Conservation (phyloP, 495 filamentous ascomycete genomes). For the Cairneyella variabilis region DNA sequence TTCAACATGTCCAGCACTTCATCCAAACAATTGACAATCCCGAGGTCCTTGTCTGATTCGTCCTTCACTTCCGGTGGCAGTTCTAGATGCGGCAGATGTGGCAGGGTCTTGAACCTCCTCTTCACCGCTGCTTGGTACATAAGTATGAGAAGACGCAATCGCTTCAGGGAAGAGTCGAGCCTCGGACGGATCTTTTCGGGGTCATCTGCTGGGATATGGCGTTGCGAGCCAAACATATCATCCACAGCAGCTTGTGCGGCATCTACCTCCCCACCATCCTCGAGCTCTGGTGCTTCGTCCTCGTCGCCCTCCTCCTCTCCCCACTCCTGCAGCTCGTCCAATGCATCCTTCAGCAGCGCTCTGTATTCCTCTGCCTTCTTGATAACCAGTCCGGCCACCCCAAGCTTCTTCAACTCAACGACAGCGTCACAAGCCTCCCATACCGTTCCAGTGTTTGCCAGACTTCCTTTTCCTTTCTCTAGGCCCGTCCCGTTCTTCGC, state of each 20-base stretch:
- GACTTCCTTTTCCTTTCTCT: slow-evolving; percentile 44
- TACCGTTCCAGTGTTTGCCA: slow-evolving; percentile 55
- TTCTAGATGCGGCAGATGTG: slow-evolving; percentile 25
- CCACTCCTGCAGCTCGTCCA: slow-evolving; percentile 84
- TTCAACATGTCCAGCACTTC: slow-evolving; percentile 34
- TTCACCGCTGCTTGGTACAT: slow-evolving; percentile 60
- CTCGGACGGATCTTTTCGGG: slow-evolving; percentile 50
- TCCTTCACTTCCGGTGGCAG: slow-evolving; percentile 10
- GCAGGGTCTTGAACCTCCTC: slow-evolving; percentile 52
- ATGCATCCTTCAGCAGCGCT: slow-evolving; percentile 72
- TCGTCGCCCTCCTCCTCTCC: slow-evolving; percentile 63
- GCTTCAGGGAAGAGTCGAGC: slow-evolving; percentile 51
- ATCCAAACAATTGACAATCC: slow-evolving; percentile 28
- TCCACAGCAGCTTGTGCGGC: slow-evolving; percentile 47
- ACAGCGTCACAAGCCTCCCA: slow-evolving; percentile 74
- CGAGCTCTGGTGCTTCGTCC: slow-evolving; percentile 40
- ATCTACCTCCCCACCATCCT: slow-evolving; percentile 44
- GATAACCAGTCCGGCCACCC: slow-evolving; percentile 58
- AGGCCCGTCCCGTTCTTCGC: slow-evolving; percentile 38
- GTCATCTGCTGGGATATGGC: slow-evolving; percentile 50
- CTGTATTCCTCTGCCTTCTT: slow-evolving; percentile 61
- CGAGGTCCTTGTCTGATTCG: slow-evolving; percentile 7
- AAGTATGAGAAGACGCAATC: slow-evolving; percentile 51
- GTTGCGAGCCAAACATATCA: slow-evolving; percentile 50
- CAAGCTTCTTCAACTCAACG: slow-evolving; percentile 55